Conservation (phyloP, 176 grass and related monocot species). For the Metroxylon sagu region DNA sequence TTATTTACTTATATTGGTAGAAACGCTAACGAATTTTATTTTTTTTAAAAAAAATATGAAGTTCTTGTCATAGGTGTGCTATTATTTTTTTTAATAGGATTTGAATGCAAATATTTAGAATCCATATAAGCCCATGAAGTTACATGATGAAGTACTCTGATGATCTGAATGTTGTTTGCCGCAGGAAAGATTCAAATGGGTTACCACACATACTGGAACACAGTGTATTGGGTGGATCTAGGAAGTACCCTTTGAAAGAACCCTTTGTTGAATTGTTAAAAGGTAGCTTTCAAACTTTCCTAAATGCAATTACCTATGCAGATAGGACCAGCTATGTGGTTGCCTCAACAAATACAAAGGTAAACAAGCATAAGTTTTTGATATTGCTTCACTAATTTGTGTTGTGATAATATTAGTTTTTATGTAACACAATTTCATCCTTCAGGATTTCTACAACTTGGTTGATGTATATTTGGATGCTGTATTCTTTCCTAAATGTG, state of each 20-base stretch:
- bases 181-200: conserved; percentile 89
- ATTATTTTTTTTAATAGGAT: too few species aligned
- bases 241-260: conserved; percentile 98
- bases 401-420: not conserved
- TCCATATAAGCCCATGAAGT: too few species aligned
- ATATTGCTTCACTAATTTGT: conserved; percentile 23
- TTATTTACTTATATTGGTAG: too few species aligned
- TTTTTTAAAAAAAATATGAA: too few species aligned
- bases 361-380: conserved; percentile 11
- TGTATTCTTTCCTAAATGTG: conserved; percentile 90
- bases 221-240: conserved; percentile 87
- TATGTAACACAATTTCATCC: too few species aligned
- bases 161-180: too few species aligned
- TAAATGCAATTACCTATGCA: conserved; percentile 97
- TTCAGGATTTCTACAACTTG: conserved; percentile 98
- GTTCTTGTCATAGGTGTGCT: too few species aligned
- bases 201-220: conserved; percentile 99
- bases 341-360: conserved; percentile 94
- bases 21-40: too few species aligned
- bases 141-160: too few species aligned
- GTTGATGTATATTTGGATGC: conserved; percentile 98
- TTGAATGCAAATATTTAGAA: too few species aligned
- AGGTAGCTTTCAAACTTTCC: conserved; percentile 89
- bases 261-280: conserved; percentile 98
- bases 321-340: conserved; percentile 96